These are phyloP conservation scores for Entonaema liquescens DNA, from an alignment of 495 filamentous ascomycete genomes.

Conservation along the genomic window DNA sequence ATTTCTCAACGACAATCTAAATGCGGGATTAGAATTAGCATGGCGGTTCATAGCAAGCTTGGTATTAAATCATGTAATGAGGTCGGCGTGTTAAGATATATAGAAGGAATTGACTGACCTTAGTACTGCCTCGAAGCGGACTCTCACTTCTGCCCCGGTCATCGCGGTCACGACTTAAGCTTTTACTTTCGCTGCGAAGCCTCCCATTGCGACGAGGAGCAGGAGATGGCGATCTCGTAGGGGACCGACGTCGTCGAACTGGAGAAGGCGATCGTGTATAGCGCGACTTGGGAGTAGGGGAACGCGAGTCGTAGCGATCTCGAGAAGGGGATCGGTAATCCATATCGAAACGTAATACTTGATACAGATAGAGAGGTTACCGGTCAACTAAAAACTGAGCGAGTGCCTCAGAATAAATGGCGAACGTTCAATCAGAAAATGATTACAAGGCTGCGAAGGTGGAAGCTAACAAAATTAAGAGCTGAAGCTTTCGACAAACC, in stretches of 20 bases:
- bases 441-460: not conserved
- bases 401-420: not conserved
- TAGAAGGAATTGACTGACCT: conserved; percentile 41
- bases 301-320: conserved; percentile 42
- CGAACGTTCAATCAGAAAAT: not conserved
- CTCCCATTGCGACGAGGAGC: conserved; percentile 45
- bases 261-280: conserved; percentile 47
- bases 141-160: conserved; percentile 50
- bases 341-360: conserved; percentile 27
- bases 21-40: conserved; percentile 26
- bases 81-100: not conserved
- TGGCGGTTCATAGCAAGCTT: not conserved
- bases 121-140: conserved; percentile 49
- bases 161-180: conserved; percentile 40
- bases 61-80: not conserved
- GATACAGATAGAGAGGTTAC: not conserved
- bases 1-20: conserved; percentile 93
- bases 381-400: not conserved
- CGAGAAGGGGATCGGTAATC: conserved; percentile 45
- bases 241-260: conserved; percentile 44
- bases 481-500: not conserved
- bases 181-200: conserved; percentile 39
- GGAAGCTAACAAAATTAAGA: not conserved
- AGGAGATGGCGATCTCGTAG: conserved; percentile 40
- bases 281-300: conserved; percentile 45